A percentile compares a stretch with the other conserved stretches of the same genome.
Conservation (phyloP, 495 filamentous ascomycete genomes). For the Talaromyces stipitatus region DNA sequence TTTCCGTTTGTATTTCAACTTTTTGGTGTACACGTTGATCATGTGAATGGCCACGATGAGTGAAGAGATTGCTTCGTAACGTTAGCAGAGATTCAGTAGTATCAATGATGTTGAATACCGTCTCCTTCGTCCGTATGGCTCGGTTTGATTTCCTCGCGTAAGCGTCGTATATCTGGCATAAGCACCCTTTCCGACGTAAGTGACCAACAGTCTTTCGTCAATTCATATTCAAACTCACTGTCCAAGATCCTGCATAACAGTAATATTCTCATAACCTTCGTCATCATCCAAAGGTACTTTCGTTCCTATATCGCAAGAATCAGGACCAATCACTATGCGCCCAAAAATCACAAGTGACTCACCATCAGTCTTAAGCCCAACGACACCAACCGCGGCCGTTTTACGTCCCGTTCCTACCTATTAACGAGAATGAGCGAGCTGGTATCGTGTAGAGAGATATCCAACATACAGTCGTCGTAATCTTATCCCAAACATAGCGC, state of each 20-base stretch:
- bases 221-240: slow-evolving; percentile 37
- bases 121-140: slow-evolving; percentile 69
- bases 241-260: slow-evolving; percentile 60
- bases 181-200: slow-evolving; percentile 42
- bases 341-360: slow-evolving; percentile 3
- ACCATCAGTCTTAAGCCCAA: slow-evolving; percentile 77
- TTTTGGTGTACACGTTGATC: slow-evolving; percentile 75
- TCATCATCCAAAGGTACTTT: slow-evolving; percentile 55
- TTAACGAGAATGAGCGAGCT: slow-evolving; percentile 2
- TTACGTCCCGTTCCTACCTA: slow-evolving; percentile 79
- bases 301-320: slow-evolving; percentile 41
- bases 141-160: slow-evolving; percentile 56
- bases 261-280: slow-evolving; percentile 69
- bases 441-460: neutral
- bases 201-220: neutral
- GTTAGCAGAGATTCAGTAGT: slow-evolving; percentile 11
- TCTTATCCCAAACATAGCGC: slow-evolving; percentile 95
- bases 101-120: slow-evolving; percentile 33
- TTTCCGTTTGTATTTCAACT: slow-evolving; percentile 77
- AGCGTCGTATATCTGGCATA: slow-evolving; percentile 56
- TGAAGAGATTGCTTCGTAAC: slow-evolving; percentile 59
- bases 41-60: slow-evolving; percentile 78
- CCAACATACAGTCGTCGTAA: slow-evolving; percentile 61
- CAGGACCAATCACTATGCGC: neutral
- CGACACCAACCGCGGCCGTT: slow-evolving; percentile 68